Evolutionary conservation across 352 stramenopile genomes (phyloP).

Genomic region (Phytopythium delawarense): DNA sequence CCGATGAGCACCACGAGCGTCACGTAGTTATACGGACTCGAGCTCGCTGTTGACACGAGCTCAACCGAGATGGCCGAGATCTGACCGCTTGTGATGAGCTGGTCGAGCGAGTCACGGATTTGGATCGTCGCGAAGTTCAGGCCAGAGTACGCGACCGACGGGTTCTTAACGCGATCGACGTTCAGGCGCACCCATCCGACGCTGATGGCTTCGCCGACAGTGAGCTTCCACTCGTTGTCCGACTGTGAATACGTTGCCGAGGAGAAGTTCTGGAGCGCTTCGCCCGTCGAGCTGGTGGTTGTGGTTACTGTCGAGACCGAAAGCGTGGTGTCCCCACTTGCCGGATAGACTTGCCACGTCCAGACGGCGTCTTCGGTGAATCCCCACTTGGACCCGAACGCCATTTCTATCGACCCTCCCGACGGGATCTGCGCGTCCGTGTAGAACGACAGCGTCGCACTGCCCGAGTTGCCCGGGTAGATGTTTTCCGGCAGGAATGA

Average conservation of each 20-base stretch:
- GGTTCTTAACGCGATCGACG: conserved; percentile 74
- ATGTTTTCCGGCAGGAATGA: conserved; percentile 83
- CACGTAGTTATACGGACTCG: conserved; percentile 87
- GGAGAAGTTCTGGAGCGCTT: conserved; percentile 16
- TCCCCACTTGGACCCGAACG: conserved; percentile 57
- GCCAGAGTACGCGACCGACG: conserved; percentile 60
- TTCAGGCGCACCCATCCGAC: conserved; percentile 65
- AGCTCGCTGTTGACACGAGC: conserved; percentile 44
- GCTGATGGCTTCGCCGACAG: conserved; percentile 44
- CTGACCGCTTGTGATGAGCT: conserved; percentile 49
- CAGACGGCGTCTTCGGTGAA: conserved; percentile 49
- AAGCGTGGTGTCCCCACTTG: conserved; percentile 10
- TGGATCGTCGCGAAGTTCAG: conserved; percentile 58
- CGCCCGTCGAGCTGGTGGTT: conserved; percentile 1
- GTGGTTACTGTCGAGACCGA: conserved; percentile 6
- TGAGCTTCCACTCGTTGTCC: conserved; percentile 57
- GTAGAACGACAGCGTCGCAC: conserved; percentile 74
- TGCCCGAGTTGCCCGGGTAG: conserved; percentile 77
- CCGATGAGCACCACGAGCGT: conserved; percentile 83
- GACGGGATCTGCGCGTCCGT: conserved; percentile 53
- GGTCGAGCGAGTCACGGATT: conserved; percentile 43
- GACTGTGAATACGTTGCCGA: conserved; percentile 17
- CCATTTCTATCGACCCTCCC: conserved; percentile 46
- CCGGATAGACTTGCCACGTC: conserved; percentile 39
- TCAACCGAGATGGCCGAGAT: conserved; percentile 79